A percentile compares a stretch with the other conserved stretches of the same genome.
Evolutionary conservation across 345 rosid genomes (phyloP).

Genomic region (Diplotaxis tenuifolia): DNA sequence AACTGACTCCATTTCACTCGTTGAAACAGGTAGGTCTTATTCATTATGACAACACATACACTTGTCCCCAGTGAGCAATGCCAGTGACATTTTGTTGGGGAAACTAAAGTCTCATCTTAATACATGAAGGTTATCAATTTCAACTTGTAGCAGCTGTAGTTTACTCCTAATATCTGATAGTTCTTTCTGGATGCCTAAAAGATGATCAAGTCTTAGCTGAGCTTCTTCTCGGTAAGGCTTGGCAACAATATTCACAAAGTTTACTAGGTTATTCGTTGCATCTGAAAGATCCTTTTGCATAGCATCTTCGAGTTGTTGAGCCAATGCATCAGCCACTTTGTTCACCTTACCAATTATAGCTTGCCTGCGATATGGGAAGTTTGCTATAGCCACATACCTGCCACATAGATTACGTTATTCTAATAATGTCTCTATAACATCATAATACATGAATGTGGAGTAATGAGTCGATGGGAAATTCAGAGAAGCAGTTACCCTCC

Average conservation of each 20-base stretch:
- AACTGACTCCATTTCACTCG: slow-evolving; percentile 10
- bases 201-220: slow-evolving; percentile 54
- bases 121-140: slow-evolving; percentile 80
- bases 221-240: slow-evolving; percentile 84
- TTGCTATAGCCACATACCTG: slow-evolving; percentile 75
- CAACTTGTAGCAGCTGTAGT: slow-evolving; percentile 54
- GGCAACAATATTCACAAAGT: slow-evolving; percentile 53
- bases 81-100: slow-evolving; percentile 10
- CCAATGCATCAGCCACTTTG: slow-evolving; percentile 59
- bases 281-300: slow-evolving; percentile 82
- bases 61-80: slow-evolving; percentile 12
- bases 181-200: slow-evolving; percentile 52
- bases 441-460: slow-evolving; percentile 7
- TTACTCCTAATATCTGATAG: slow-evolving; percentile 46
- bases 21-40: slow-evolving; percentile 30
- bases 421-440: neutral
- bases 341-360: slow-evolving; percentile 62
- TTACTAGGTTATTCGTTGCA: slow-evolving; percentile 48
- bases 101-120: slow-evolving; percentile 37
- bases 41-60: slow-evolving; percentile 31
- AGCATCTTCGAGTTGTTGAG: slow-evolving; percentile 74
- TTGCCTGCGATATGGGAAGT: slow-evolving; percentile 70
- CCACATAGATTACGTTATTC: slow-evolving; percentile 20
- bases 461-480: slow-evolving; percentile 1
- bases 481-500: slow-evolving; percentile 65